Evolutionary conservation across 2,329 filamentous ascomycete genomes (phyloP).

Genomic region (Fusarium sp.): DNA sequence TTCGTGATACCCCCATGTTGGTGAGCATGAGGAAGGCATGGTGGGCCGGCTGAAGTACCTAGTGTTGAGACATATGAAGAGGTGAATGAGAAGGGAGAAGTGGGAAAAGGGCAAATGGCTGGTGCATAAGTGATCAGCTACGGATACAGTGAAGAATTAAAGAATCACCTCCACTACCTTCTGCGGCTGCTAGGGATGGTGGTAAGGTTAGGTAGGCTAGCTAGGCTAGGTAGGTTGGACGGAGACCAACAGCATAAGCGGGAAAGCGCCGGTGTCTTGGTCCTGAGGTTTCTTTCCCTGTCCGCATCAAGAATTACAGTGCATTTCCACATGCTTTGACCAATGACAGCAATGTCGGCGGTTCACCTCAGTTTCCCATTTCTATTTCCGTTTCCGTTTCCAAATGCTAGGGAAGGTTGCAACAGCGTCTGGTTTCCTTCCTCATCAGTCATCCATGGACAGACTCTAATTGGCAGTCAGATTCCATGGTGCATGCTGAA

Average conservation of each 20-base stretch:
- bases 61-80: conserved; percentile 18
- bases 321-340: conserved; percentile 4
- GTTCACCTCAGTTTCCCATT: conserved; percentile 7
- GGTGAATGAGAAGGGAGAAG: neutral
- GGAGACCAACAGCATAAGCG: conserved; percentile 31
- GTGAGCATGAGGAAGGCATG: conserved; percentile 24
- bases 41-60: conserved; percentile 35
- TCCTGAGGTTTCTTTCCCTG: conserved; percentile 24
- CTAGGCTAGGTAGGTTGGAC: too few species aligned
- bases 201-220: conserved; percentile 28
- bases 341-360: conserved; percentile 24
- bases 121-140: conserved; percentile 15
- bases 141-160: conserved; percentile 13
- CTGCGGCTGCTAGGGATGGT: conserved; percentile 15
- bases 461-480: conserved; percentile 7
- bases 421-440: conserved; percentile 18
- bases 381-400: neutral
- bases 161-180: neutral
- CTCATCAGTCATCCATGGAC: conserved; percentile 5
- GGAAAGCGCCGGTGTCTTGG: conserved; percentile 37
- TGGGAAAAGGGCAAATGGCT: conserved; percentile 21
- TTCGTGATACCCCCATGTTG: conserved; percentile 38
- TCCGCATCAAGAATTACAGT: conserved; percentile 13
- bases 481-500: conserved; percentile 10
- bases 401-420: conserved; percentile 15